A percentile compares a stretch with the other conserved stretches of the same genome.
These are phyloP conservation scores for Dendrocalamus sinicus DNA, from an alignment of 176 grass and related monocot genomes.

Conservation along the genomic window DNA sequence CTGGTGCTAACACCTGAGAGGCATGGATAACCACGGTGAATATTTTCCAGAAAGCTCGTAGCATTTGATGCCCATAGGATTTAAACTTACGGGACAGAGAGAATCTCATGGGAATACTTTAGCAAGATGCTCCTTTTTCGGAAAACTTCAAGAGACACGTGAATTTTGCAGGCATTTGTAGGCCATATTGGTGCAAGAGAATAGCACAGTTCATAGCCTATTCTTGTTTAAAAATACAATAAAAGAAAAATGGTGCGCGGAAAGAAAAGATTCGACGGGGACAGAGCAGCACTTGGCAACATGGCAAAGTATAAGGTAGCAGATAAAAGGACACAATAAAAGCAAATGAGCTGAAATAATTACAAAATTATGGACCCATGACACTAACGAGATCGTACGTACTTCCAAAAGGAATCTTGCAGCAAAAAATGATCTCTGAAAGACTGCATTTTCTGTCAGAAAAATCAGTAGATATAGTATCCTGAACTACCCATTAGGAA, in stretches of 20 bases:
- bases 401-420: slow-evolving; percentile 41
- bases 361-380: slow-evolving; percentile 35
- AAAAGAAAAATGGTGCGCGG: background rate
- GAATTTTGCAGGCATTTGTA: slow-evolving; percentile 14
- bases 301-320: slow-evolving; percentile 31
- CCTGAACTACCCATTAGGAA: slow-evolving; percentile 15
- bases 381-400: slow-evolving; percentile 30
- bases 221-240: slow-evolving; percentile 17
- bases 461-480: slow-evolving; percentile 3
- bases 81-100: background rate
- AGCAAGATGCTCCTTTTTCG: slow-evolving; percentile 7
- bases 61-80: slow-evolving; percentile 12
- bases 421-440: slow-evolving; percentile 30
- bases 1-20: background rate
- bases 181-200: slow-evolving; percentile 15
- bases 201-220: background rate
- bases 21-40: background rate
- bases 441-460: slow-evolving; percentile 37
- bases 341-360: slow-evolving; percentile 26
- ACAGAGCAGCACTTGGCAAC: slow-evolving; percentile 3
- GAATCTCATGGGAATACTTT: background rate
- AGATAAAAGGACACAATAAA: slow-evolving; percentile 18
- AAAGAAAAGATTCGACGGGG: slow-evolving; percentile 28
- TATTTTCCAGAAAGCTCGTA: slow-evolving; percentile 9
- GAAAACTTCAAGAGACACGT: slow-evolving; percentile 10